These are phyloP conservation scores for Diddensiella transvaalensis DNA, from an alignment of 805 yeast species.

Conservation along the genomic window DNA sequence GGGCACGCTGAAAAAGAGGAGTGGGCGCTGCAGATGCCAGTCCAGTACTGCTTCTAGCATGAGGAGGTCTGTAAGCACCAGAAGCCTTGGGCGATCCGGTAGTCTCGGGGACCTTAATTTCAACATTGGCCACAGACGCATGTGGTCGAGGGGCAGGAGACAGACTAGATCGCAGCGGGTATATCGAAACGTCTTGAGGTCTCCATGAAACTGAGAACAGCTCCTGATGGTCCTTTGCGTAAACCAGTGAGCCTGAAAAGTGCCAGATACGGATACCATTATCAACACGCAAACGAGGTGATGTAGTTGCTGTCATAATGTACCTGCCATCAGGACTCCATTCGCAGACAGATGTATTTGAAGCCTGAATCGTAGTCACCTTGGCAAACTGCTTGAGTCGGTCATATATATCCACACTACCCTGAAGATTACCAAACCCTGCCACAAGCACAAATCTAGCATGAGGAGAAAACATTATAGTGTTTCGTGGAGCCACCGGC, in stretches of 20 bases:
- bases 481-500: conserved; percentile 85
- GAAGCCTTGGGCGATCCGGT: conserved; percentile 51
- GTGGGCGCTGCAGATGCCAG: conserved; percentile 28
- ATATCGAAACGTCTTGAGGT: conserved; percentile 52
- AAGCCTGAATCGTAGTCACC: conserved; percentile 78
- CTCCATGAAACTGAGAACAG: conserved; percentile 82
- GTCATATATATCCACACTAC: conserved; percentile 91
- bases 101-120: conserved; percentile 32
- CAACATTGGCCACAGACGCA: conserved; percentile 49
- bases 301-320: conserved; percentile 91
- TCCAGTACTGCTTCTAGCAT: conserved; percentile 59
- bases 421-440: conserved; percentile 97
- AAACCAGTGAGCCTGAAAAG: conserved; percentile 76
- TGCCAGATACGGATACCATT: conserved; percentile 95
- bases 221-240: conserved; percentile 75
- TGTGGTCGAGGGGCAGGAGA: conserved; percentile 62
- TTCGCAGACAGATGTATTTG: conserved; percentile 93
- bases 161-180: conserved; percentile 47
- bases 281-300: conserved; percentile 96
- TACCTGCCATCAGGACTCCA: conserved; percentile 98
- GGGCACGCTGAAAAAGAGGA: conserved; percentile 26
- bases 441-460: conserved; percentile 89
- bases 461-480: conserved; percentile 89
- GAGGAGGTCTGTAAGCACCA: conserved; percentile 97
- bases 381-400: conserved; percentile 80